phyloP scores from a whole-genome alignment of 192 early-diverging fungal genomes.

The Gryganskiella cystojenkinii region DNA sequence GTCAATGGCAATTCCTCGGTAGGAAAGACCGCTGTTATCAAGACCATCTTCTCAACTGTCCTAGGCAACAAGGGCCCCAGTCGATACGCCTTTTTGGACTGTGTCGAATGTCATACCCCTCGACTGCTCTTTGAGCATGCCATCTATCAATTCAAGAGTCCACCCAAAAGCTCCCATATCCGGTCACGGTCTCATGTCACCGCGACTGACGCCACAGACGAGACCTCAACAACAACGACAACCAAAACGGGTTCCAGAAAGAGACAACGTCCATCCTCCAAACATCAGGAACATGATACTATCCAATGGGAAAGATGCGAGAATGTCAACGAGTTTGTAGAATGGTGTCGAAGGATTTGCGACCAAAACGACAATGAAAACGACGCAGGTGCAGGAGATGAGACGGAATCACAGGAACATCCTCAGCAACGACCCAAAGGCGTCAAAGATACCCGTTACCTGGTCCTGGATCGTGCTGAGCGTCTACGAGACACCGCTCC shows the following conservation, averaged over 20 bases:
- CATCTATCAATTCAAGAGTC: constrained; percentile 71
- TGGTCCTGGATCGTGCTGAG: constrained; percentile 86
- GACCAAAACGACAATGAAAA: constrained; percentile 4
- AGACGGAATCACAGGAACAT: neutral
- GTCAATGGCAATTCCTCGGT: constrained; percentile 61
- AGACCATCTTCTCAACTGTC: constrained; percentile 13
- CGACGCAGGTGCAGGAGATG: neutral
- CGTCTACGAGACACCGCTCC: constrained; percentile 76
- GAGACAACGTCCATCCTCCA: neutral
- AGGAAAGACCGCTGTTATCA: constrained; percentile 61
- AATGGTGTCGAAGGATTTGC: constrained; percentile 42
- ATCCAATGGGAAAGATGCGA: constrained; percentile 66
- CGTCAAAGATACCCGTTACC: constrained; percentile 46
- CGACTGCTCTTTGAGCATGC: constrained; percentile 83
- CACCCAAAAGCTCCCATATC: constrained; percentile 34
- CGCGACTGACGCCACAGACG: neutral
- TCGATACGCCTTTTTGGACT: constrained; percentile 72
- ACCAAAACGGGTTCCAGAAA: neutral
- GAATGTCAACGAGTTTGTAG: constrained; percentile 77
- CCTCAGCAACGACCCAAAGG: neutral
- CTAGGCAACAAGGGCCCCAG: constrained; percentile 26
- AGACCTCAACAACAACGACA: neutral
- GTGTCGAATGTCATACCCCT: constrained; percentile 80
- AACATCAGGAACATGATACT: neutral
- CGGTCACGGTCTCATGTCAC: neutral